phyloP scores from a whole-genome alignment of 2,329 filamentous ascomycete species.

The Cadophora sp. region DNA sequence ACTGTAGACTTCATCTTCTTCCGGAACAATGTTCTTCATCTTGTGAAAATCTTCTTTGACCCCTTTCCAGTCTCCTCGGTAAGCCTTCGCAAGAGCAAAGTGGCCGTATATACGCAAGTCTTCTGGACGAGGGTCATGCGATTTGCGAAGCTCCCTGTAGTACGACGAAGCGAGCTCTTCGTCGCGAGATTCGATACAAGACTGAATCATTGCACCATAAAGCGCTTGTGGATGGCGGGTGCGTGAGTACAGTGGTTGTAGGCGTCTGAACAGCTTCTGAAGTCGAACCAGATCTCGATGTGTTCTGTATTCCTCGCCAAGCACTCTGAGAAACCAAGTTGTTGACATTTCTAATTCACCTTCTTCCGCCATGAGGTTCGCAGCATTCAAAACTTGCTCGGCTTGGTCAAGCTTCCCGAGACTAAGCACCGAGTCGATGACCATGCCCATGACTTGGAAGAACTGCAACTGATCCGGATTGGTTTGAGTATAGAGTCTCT shows the following conservation, averaged over 20 bases:
- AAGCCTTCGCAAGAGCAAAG: conserved; percentile 43
- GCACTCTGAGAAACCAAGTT: conserved; percentile 37
- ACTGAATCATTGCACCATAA: conserved; percentile 43
- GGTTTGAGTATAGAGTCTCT: conserved; percentile 30
- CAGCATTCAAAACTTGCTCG: conserved; percentile 36
- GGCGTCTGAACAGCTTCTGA: conserved; percentile 37
- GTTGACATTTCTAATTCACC: conserved; percentile 31
- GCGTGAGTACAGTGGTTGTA: conserved; percentile 27
- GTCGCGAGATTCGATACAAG: conserved; percentile 41
- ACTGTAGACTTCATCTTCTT: conserved; percentile 29
- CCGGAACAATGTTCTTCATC: conserved; percentile 30
- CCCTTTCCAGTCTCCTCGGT: conserved; percentile 40
- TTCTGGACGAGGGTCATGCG: conserved; percentile 14
- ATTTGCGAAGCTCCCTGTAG: conserved; percentile 28
- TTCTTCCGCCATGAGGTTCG: conserved; percentile 33
- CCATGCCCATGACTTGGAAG: conserved; percentile 27
- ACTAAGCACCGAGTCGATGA: conserved; percentile 36
- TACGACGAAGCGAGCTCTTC: conserved; percentile 36
- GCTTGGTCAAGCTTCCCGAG: conserved; percentile 28
- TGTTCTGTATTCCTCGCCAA: conserved; percentile 40
- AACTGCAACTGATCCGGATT: conserved; percentile 32
- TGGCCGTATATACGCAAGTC: conserved; percentile 41
- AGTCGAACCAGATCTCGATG: conserved; percentile 36
- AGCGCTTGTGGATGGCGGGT: conserved; percentile 35
- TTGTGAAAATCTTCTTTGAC: conserved; percentile 38